phyloP scores from a whole-genome alignment of 257 asterid species.

The Ophiorrhiza pumila region DNA sequence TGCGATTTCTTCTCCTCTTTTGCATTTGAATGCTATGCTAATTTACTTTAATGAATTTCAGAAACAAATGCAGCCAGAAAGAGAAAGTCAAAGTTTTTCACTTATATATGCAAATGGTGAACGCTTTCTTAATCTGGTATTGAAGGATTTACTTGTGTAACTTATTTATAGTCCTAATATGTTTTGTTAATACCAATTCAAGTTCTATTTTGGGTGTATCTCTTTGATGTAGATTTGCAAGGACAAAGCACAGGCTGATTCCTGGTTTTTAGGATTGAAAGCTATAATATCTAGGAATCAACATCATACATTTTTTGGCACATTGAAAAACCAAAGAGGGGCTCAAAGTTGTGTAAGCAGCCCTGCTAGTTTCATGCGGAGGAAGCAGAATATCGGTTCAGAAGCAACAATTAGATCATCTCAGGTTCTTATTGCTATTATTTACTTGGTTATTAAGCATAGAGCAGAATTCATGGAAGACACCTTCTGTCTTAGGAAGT shows the following conservation, averaged over 20 bases:
- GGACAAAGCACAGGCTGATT: constrained; percentile 45
- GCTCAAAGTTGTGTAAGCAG: constrained; percentile 50
- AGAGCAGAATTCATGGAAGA: neutral
- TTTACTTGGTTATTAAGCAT: neutral
- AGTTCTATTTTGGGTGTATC: neutral
- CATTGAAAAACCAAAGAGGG: constrained; percentile 31
- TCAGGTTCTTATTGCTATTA: constrained; percentile 25
- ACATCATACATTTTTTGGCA: constrained; percentile 21
- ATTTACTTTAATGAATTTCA: constrained; percentile 19
- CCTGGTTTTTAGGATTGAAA: constrained; percentile 39
- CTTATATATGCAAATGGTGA: constrained; percentile 42
- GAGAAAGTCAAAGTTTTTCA: constrained; percentile 42
- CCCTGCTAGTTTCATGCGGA: constrained; percentile 49
- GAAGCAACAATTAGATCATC: constrained; percentile 26
- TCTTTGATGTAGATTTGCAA: constrained; percentile 35
- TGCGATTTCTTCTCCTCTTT: neutral
- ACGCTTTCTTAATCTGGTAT: constrained; percentile 45
- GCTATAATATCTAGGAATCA: constrained; percentile 35
- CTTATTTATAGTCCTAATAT: neutral
- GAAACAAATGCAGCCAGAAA: constrained; percentile 42
- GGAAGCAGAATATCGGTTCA: constrained; percentile 41
- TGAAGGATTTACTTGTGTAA: neutral
- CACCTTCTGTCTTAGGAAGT: neutral
- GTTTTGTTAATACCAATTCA: neutral
- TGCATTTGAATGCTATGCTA: neutral